phyloP scores from a whole-genome alignment of 108 stramenopile species.

The Skeletonema grethae region DNA sequence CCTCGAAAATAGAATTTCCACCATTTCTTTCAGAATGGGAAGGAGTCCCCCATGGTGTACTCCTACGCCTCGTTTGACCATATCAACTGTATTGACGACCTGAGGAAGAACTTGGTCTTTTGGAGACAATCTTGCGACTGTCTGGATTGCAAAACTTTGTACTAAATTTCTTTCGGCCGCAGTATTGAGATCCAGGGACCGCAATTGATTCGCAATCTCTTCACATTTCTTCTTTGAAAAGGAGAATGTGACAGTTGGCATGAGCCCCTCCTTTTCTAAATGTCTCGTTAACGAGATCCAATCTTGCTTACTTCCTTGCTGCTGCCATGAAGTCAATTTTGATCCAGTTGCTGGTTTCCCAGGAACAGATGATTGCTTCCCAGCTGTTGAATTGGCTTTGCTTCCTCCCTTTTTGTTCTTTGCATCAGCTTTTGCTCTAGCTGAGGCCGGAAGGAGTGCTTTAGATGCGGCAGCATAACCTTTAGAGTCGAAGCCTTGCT shows the following conservation, averaged over 20 bases:
- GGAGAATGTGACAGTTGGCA: constrained; percentile 97
- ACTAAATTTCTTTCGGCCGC: constrained; percentile 74
- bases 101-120: constrained; percentile 92
- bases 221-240: constrained; percentile 98
- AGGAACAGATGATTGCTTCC: constrained; percentile 34
- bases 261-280: constrained; percentile 86
- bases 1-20: constrained; percentile 94
- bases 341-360: constrained; percentile 51
- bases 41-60: constrained; percentile 98
- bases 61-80: constrained; percentile 94
- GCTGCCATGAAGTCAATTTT: constrained; percentile 72
- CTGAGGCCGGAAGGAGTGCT: constrained; percentile 68
- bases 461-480: constrained; percentile 77
- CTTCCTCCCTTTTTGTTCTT: constrained; percentile 53
- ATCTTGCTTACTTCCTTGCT: constrained; percentile 76
- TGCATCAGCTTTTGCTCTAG: constrained; percentile 31
- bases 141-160: constrained; percentile 77
- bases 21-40: constrained; percentile 96
- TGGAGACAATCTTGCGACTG: constrained; percentile 81
- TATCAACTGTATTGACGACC: constrained; percentile 79
- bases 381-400: constrained; percentile 22
- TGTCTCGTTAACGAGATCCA: constrained; percentile 82
- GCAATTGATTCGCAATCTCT: constrained; percentile 87
- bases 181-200: constrained; percentile 87
- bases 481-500: constrained; percentile 70